Evolutionary conservation across 2,329 filamentous ascomycete genomes (phyloP).

Genomic region (Gaeumannomyces sp.): DNA sequence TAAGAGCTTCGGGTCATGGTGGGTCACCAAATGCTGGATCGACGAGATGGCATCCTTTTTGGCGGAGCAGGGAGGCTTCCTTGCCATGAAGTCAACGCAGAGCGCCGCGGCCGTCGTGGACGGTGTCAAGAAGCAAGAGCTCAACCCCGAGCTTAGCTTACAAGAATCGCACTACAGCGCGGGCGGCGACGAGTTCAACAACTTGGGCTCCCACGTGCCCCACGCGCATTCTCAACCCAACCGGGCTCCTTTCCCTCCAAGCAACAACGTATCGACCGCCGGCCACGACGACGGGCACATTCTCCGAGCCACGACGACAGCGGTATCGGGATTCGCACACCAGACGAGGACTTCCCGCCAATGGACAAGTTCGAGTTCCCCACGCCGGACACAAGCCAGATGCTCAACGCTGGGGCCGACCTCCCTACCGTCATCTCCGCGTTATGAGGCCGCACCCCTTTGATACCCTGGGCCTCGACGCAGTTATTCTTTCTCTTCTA

Average conservation of each 20-base stretch:
- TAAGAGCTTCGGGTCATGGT: constrained; percentile 83
- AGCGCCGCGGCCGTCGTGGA: constrained; percentile 19
- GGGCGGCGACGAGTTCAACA: constrained; percentile 39
- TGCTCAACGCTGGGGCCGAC: constrained; percentile 23
- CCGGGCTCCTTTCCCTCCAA: constrained; percentile 42
- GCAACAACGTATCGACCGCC: constrained; percentile 19
- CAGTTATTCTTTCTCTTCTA: neutral
- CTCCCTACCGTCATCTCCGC: constrained; percentile 12
- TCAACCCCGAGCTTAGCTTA: constrained; percentile 27
- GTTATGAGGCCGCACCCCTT: neutral
- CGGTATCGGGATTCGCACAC: constrained; percentile 65
- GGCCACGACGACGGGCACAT: constrained; percentile 38
- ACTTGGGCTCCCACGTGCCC: constrained; percentile 19
- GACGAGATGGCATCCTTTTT: constrained; percentile 92
- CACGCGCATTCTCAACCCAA: constrained; percentile 43
- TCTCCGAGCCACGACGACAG: constrained; percentile 58
- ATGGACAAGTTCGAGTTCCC: constrained; percentile 45
- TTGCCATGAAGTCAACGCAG: constrained; percentile 49
- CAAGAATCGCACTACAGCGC: constrained; percentile 36
- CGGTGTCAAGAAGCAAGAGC: constrained; percentile 6
- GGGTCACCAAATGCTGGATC: constrained; percentile 91
- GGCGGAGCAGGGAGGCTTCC: constrained; percentile 84
- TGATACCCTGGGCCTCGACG: neutral
- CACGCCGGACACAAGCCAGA: constrained; percentile 17
- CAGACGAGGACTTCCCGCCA: constrained; percentile 54